A percentile compares a stretch with the other conserved stretches of the same genome.
Evolutionary conservation across 2,329 filamentous ascomycete genomes (phyloP).

Genomic region (Fusarium metavorans): DNA sequence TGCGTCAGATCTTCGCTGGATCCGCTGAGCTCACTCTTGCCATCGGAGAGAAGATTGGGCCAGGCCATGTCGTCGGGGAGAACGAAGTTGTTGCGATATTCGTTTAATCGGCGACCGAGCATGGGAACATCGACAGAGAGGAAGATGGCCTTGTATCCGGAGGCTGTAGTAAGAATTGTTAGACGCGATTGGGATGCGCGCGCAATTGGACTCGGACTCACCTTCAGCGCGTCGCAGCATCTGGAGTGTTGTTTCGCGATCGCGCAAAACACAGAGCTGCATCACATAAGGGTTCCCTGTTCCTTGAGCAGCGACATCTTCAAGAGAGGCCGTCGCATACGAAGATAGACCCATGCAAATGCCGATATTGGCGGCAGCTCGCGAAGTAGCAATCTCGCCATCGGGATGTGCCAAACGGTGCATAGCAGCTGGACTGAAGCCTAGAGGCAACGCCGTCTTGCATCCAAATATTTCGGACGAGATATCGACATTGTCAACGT

Average conservation of each 20-base stretch:
- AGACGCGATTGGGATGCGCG: neutral
- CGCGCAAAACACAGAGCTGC: constrained; percentile 41
- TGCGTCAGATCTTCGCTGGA: constrained; percentile 3
- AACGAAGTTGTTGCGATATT: constrained; percentile 59
- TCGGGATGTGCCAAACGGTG: constrained; percentile 66
- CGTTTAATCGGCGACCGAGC: constrained; percentile 59
- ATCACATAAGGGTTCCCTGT: constrained; percentile 39
- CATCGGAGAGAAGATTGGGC: constrained; percentile 50
- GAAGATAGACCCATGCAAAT: constrained; percentile 47
- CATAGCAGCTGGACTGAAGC: constrained; percentile 67
- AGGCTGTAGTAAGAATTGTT: constrained; percentile 5
- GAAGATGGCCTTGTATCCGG: constrained; percentile 64
- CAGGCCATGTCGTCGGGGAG: constrained; percentile 59
- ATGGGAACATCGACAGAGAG: constrained; percentile 70
- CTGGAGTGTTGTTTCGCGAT: constrained; percentile 34
- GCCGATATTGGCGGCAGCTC: constrained; percentile 48
- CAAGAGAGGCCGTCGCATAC: constrained; percentile 39
- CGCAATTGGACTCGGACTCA: neutral
- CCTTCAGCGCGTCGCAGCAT: constrained; percentile 38
- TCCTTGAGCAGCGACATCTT: constrained; percentile 37
- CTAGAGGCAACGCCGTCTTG: constrained; percentile 60
- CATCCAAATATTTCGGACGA: constrained; percentile 36
- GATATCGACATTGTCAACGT: constrained; percentile 40
- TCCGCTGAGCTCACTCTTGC: constrained; percentile 36
- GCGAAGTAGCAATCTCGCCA: constrained; percentile 62